Base-by-base conservation (phyloP, 768 basidiomycete genomes). In the Panus rudis region DNA sequence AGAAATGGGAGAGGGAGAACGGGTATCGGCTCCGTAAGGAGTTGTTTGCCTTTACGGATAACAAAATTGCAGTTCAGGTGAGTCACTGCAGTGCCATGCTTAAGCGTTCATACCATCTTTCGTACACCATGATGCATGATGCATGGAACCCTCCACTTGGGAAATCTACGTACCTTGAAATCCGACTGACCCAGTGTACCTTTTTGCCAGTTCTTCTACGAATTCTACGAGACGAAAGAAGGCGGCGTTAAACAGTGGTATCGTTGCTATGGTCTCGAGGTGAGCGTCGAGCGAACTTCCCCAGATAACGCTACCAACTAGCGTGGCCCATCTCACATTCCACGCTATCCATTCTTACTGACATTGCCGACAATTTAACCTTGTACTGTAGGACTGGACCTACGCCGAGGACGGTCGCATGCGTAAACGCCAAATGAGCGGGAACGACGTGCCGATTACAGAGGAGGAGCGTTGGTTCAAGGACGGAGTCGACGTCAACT, bases 1-100 rank as follows among this genome's bases (percentile, higher is more conserved):
- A 62, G 45, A 80, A 79, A 50, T 80, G 77, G 77, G 52, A 58
- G 30, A 67, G 62, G 44, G 76, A 80, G 58, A 63, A 65, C 33
- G 60, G 65, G 27, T 80, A 80, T 56, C 56, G 62, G 35, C 57
- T 75, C 32, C 58, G 74, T 16, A 79, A 80, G 52, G 72, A 75
- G 52, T 58, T 78, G 19, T 78, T 78, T 46, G 64, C 72, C 1
- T 78, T 75, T 53, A 58, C 57, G 11, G 71, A 71, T 31, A 70
- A 79, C 58, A 72, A 67, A 58, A 78, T 80, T 42, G 71, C 72
- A 2, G 73, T 74, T 20, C 68, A 76, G 58, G 65, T 75, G 48
- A 40, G 63, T 56, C 14, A 44, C 28, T 52, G 31, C 12, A n/a
- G 20, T 31, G 14, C 30, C 45, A 20, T 26, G 14, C 38, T 4